Evolutionary conservation across 1,284 basidiomycete genomes (phyloP).

Genomic region (Phlebopus sp.): DNA sequence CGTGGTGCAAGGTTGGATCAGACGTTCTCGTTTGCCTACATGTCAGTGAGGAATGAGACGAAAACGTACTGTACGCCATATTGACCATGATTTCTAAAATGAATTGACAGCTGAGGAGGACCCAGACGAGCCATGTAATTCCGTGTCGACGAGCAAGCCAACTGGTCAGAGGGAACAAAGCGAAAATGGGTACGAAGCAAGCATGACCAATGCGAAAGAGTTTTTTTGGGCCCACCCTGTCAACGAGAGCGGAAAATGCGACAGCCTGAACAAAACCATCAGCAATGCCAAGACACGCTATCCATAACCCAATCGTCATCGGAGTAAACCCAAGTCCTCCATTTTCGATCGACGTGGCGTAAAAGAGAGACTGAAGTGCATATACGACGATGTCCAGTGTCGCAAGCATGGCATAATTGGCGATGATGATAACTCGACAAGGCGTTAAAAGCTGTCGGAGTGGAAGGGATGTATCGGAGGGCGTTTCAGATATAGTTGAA

Average conservation of each 20-base stretch:
- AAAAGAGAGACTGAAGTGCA: conserved; percentile 6
- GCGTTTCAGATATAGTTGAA: not conserved
- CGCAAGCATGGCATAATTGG: conserved; percentile 1
- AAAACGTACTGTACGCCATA: not conserved
- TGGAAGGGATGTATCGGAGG: not conserved
- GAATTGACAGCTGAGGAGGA: not conserved
- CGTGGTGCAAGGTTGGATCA: not conserved
- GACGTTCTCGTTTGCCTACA: not conserved
- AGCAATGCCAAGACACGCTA: not conserved
- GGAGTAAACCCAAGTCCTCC: conserved; percentile 7
- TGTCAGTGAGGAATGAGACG: too few relatives aligned
- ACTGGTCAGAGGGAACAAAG: conserved; percentile 6
- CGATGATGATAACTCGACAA: not conserved
- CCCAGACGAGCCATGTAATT: not conserved
- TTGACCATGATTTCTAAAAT: not conserved
- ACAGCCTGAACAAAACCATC: conserved; percentile 2
- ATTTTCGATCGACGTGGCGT: conserved; percentile 6
- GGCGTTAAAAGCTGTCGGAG: not conserved
- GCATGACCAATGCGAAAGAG: not conserved
- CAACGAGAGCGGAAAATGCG: not conserved
- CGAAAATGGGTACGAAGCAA: conserved; percentile 7
- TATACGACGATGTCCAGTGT: conserved; percentile 1
- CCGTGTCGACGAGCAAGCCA: not conserved
- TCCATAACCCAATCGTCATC: conserved; percentile 1
- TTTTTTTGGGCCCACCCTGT: not conserved